Conservation (phyloP, 2,329 filamentous ascomycete species). For the Plenodomus biglobosus region DNA sequence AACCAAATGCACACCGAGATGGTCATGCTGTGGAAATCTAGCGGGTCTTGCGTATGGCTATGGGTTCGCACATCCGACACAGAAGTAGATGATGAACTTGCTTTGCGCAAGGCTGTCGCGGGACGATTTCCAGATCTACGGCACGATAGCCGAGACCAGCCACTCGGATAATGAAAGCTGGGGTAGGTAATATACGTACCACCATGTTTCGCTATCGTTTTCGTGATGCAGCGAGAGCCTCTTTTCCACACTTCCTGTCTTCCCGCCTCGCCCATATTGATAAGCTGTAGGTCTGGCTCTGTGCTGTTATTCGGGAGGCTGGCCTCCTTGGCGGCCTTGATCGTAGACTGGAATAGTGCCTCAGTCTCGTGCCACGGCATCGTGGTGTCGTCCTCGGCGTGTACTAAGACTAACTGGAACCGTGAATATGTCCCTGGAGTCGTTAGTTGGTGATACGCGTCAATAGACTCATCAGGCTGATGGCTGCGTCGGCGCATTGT, state of each 20-base stretch:
- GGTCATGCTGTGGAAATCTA: background rate
- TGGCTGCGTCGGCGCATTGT: background rate
- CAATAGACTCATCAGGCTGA: background rate
- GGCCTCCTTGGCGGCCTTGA: slow-evolving; percentile 26
- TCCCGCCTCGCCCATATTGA: slow-evolving; percentile 41
- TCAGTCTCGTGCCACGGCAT: slow-evolving; percentile 43
- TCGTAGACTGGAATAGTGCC: slow-evolving; percentile 32
- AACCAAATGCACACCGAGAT: background rate
- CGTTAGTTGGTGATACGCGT: slow-evolving; percentile 1
- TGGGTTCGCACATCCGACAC: too few species aligned
- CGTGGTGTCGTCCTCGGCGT: slow-evolving; percentile 38
- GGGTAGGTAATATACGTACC: slow-evolving; percentile 26
- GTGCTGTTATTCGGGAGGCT: slow-evolving; percentile 1
- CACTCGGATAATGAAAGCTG: background rate
- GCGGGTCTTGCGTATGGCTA: too few species aligned
- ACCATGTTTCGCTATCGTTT: slow-evolving; percentile 42
- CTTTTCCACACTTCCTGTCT: slow-evolving; percentile 35
- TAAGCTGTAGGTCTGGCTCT: slow-evolving; percentile 17
- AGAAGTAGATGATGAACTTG: background rate
- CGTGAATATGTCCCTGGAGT: slow-evolving; percentile 15
- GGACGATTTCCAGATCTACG: background rate
- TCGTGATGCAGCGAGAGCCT: slow-evolving; percentile 30
- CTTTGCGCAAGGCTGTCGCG: background rate
- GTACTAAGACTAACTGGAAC: slow-evolving; percentile 35
- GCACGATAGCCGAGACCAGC: background rate